A percentile compares a stretch with the other conserved stretches of the same genome.
phyloP scores from a whole-genome alignment of 2,329 filamentous ascomycete species.

The Xylariaceae sp. region DNA sequence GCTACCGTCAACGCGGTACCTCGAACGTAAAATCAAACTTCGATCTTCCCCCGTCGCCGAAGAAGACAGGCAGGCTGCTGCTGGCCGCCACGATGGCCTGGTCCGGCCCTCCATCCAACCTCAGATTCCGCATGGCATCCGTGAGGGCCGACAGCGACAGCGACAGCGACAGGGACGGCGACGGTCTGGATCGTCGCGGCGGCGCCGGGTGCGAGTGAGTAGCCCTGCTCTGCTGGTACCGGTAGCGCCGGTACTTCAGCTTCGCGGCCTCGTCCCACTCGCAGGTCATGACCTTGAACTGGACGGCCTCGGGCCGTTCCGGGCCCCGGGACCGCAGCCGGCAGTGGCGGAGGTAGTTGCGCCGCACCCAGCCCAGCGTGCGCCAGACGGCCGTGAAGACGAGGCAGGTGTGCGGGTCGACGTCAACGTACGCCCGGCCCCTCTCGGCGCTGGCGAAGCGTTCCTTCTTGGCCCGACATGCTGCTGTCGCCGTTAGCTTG shows the following conservation, averaged over 20 bases:
- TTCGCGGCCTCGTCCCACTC: slow-evolving; percentile 27
- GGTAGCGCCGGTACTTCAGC: no score
- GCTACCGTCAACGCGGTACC: slow-evolving; percentile 2
- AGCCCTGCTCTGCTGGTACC: no score
- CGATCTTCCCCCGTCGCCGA: slow-evolving; percentile 17
- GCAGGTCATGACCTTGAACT: slow-evolving; percentile 34
- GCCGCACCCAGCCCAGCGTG: slow-evolving; percentile 31
- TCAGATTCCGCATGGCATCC: not conserved
- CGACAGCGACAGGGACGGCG: no score
- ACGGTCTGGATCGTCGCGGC: no score
- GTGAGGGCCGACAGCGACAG: slow-evolving; percentile 1
- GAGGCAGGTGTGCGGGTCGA: slow-evolving; percentile 26
- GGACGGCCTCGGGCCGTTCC: slow-evolving; percentile 27
- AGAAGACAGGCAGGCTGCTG: slow-evolving; percentile 15
- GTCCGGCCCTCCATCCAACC: not conserved
- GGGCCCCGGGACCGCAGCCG: slow-evolving; percentile 25
- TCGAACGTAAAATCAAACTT: slow-evolving; percentile 17
- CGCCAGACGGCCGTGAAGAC: slow-evolving; percentile 27
- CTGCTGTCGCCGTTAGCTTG: slow-evolving; percentile 7
- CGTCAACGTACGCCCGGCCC: slow-evolving; percentile 26
- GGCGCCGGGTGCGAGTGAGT: no score
- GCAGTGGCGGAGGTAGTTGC: slow-evolving; percentile 30
- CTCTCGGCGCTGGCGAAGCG: slow-evolving; percentile 19
- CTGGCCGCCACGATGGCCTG: not conserved
- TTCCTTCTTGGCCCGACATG: slow-evolving; percentile 9